Evolutionary conservation across 139 green algal genomes (phyloP).

Genomic region (Micromonas commoda): DNA sequence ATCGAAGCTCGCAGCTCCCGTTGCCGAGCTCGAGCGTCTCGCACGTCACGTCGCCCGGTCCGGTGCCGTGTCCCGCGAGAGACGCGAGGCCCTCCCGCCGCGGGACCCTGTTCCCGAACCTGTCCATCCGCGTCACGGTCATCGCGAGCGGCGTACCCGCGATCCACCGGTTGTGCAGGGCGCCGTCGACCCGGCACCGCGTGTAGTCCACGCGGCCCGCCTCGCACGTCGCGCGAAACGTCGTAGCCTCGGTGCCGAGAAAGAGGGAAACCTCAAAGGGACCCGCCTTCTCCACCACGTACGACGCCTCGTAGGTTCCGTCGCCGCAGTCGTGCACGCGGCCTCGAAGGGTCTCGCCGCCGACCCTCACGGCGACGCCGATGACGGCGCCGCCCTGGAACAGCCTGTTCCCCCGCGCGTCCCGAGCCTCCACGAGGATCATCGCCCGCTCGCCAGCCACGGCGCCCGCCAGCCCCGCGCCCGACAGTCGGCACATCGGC

Average conservation of each 20-base stretch:
- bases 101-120: conserved; percentile 10
- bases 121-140: conserved; percentile 11
- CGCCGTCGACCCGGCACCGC: conserved; percentile 12
- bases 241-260: conserved; percentile 4
- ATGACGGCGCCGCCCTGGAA: conserved; percentile 6
- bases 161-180: background rate
- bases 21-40: conserved; percentile 13
- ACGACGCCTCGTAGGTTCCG: conserved; percentile 24
- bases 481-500: conserved; percentile 21
- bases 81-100: conserved; percentile 2
- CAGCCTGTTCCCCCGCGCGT: conserved; percentile 15
- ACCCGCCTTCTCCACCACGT: conserved; percentile 4
- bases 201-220: conserved; percentile 6
- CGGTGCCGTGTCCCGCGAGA: background rate
- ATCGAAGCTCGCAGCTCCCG: conserved; percentile 17
- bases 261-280: conserved; percentile 26
- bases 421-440: conserved; percentile 19
- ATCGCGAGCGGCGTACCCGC: background rate
- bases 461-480: conserved; percentile 1
- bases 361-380: background rate
- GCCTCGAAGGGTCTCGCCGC: conserved; percentile 3
- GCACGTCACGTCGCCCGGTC: background rate
- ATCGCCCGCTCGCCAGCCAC: conserved; percentile 19
- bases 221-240: conserved; percentile 2
- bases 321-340: conserved; percentile 15